Conservation (phyloP, 768 basidiomycete genomes). For the Boletus fagicola region DNA sequence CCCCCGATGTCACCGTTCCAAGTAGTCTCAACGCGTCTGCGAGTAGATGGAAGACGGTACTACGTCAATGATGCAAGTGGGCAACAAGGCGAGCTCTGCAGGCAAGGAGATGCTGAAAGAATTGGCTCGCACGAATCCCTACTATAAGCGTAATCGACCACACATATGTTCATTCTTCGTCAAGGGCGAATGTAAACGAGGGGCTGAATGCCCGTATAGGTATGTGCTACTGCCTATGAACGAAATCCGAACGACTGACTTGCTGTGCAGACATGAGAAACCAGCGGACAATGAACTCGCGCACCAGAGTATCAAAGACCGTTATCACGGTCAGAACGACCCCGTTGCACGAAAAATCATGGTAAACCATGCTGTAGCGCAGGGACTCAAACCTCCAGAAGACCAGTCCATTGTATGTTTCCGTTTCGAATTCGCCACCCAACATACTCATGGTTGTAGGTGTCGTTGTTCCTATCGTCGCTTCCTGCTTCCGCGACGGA, state of each 20-base stretch:
- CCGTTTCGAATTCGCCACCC: not conserved
- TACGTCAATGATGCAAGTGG: constrained; percentile 56
- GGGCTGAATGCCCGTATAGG: constrained; percentile 89
- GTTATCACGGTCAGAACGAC: constrained; percentile 90
- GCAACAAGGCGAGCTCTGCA: constrained; percentile 65
- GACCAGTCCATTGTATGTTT: constrained; percentile 77
- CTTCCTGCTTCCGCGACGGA: constrained; percentile 72
- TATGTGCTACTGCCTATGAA: constrained; percentile 27
- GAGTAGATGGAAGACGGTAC: constrained; percentile 63
- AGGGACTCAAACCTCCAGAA: constrained; percentile 87
- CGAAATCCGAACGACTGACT: not conserved
- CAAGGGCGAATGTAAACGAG: constrained; percentile 93
- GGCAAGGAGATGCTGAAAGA: constrained; percentile 98
- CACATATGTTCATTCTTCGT: constrained; percentile 93
- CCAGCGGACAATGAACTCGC: constrained; percentile 79
- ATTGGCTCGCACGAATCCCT: constrained; percentile 91
- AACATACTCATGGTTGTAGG: constrained; percentile 45
- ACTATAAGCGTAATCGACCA: constrained; percentile 95
- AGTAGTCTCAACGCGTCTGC: not conserved
- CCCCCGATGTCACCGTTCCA: not conserved
- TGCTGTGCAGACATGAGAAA: constrained; percentile 71
- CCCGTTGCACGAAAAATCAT: constrained; percentile 94
- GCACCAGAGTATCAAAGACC: constrained; percentile 91
- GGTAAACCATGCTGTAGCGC: constrained; percentile 68
- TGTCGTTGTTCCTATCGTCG: constrained; percentile 81